These are phyloP conservation scores for Cercospora beticola DNA, from an alignment of 2,329 filamentous ascomycete species.

Conservation along the genomic window DNA sequence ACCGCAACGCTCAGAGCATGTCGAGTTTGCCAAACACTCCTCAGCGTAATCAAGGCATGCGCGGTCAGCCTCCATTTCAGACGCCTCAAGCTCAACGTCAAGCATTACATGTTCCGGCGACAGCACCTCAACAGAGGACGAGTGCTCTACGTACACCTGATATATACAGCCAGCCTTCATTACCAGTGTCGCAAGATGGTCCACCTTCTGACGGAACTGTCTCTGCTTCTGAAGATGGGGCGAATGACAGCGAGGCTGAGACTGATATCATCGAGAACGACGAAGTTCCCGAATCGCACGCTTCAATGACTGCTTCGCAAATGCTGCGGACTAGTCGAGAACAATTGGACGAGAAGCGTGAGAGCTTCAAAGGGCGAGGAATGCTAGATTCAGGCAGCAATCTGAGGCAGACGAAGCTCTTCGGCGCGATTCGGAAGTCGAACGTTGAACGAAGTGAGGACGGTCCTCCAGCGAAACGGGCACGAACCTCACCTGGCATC, in stretches of 20 bases:
- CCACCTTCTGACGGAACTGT: conserved; percentile 63
- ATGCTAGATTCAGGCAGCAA: conserved; percentile 25
- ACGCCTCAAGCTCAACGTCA: conserved; percentile 31
- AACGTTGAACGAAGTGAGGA: conserved; percentile 41
- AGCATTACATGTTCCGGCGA: conserved; percentile 46
- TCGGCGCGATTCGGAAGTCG: conserved; percentile 61
- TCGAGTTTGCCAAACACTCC: conserved; percentile 83
- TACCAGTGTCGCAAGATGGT: conserved; percentile 24
- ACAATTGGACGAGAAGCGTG: conserved; percentile 38
- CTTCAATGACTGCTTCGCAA: conserved; percentile 76
- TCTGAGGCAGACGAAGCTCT: conserved; percentile 61
- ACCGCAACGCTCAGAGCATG: conserved; percentile 75
- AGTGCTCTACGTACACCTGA: conserved; percentile 43
- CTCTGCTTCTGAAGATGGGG: conserved; percentile 60
- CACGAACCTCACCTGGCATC: conserved; percentile 43
- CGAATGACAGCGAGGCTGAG: conserved; percentile 44
- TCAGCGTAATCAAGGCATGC: conserved; percentile 49
- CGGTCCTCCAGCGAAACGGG: conserved; percentile 50
- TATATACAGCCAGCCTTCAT: conserved; percentile 28
- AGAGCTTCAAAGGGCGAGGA: conserved; percentile 41
- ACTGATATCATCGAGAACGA: conserved; percentile 67
- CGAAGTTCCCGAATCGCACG: conserved; percentile 69
- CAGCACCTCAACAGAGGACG: conserved; percentile 49
- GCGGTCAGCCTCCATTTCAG: conserved; percentile 52
- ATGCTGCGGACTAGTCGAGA: conserved; percentile 48